A percentile compares a stretch with the other conserved stretches of the same genome.
phyloP scores from a whole-genome alignment of 2,329 filamentous ascomycete species.

The Fonsecaea erecta region DNA sequence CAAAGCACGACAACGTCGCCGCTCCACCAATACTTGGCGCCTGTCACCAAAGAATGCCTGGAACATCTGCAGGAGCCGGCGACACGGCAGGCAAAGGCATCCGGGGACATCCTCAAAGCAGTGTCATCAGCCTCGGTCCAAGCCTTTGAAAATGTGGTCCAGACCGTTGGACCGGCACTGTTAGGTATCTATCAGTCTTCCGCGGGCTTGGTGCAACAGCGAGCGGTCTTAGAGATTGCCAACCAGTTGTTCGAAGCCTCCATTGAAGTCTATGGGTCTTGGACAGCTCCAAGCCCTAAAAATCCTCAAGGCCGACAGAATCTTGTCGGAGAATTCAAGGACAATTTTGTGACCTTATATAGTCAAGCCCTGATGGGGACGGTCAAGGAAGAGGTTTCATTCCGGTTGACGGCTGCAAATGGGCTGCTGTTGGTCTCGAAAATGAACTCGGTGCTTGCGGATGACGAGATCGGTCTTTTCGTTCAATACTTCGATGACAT shows the following conservation, averaged over 20 bases:
- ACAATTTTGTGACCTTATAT: constrained; percentile 59
- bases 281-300: constrained; percentile 52
- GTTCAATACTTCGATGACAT: constrained; percentile 65
- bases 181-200: constrained; percentile 65
- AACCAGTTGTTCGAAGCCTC: constrained; percentile 64
- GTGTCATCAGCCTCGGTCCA: constrained; percentile 60
- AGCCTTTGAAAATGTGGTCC: constrained; percentile 61
- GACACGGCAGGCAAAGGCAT: constrained; percentile 69
- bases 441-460: constrained; percentile 54
- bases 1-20: constrained; percentile 42
- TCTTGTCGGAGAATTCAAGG: constrained; percentile 54
- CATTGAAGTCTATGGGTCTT: constrained; percentile 61
- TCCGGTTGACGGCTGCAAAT: constrained; percentile 54
- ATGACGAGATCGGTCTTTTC: constrained; percentile 58
- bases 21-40: constrained; percentile 61
- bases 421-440: constrained; percentile 54
- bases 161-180: constrained; percentile 61
- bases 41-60: constrained; percentile 69
- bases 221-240: constrained; percentile 66
- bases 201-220: constrained; percentile 65
- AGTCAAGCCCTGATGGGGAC: constrained; percentile 59
- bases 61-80: constrained; percentile 71
- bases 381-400: constrained; percentile 57
- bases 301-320: constrained; percentile 45
- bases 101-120: constrained; percentile 64